A percentile compares a stretch with the other conserved stretches of the same genome.
Conservation (phyloP, 2,329 filamentous ascomycete species). For the Epichloe hybrida region DNA sequence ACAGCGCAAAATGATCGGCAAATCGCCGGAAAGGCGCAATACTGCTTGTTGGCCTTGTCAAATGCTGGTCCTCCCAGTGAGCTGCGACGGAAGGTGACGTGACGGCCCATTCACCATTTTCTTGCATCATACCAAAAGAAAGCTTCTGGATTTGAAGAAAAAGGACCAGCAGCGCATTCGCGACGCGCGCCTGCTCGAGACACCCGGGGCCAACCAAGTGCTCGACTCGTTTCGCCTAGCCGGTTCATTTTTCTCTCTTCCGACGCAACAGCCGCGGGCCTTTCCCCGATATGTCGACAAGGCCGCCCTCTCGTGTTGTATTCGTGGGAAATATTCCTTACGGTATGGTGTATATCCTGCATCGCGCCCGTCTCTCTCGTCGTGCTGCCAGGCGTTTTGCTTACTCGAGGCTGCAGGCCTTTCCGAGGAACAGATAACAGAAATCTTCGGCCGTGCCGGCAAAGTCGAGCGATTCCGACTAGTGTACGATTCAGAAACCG, state of each 20-base stretch:
- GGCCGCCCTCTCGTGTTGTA: conserved; percentile 64
- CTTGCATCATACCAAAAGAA: not conserved
- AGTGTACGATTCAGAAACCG: conserved; percentile 91
- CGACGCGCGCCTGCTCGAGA: not conserved
- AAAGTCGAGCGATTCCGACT: conserved; percentile 85
- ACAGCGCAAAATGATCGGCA: conserved; percentile 3
- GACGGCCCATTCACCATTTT: not conserved
- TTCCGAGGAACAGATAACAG: conserved; percentile 89
- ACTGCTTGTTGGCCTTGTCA: not conserved
- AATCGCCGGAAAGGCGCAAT: conserved; percentile 8
- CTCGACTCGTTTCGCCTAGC: not conserved
- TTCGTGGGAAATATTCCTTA: conserved; percentile 84
- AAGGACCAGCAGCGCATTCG: not conserved
- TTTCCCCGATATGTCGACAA: conserved; percentile 44
- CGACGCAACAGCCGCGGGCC: not conserved
- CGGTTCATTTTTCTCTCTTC: not conserved
- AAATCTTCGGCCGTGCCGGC: conserved; percentile 83
- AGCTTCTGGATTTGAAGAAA: not conserved
- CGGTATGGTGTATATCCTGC: conserved; percentile 31
- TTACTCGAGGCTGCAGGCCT: conserved; percentile 47
- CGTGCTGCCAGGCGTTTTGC: conserved; percentile 1
- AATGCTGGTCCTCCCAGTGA: not conserved
- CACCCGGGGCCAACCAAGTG: not conserved
- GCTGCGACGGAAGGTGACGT: not conserved
- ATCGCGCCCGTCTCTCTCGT: not conserved